These are phyloP conservation scores for Chlamydomonas reinhardtii DNA, from an alignment of 163 green algal species.

Conservation along the genomic window DNA sequence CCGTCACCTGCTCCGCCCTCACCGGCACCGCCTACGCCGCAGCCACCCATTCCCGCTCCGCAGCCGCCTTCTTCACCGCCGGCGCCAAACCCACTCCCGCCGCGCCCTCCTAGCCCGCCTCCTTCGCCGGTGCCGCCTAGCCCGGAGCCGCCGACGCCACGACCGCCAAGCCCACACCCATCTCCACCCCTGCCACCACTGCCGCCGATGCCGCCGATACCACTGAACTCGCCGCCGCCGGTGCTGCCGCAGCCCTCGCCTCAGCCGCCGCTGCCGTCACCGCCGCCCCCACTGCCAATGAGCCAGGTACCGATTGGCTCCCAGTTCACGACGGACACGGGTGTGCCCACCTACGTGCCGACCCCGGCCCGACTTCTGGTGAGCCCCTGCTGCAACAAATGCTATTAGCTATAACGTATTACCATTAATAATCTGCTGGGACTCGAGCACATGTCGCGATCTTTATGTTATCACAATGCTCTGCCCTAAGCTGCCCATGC, in stretches of 20 bases:
- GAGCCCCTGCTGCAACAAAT: not conserved
- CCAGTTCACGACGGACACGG: not conserved
- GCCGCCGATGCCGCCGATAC: not conserved
- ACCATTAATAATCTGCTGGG: too few species aligned
- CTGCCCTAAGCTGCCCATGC: too few species aligned
- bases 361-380: not conserved
- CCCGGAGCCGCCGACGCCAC: not conserved
- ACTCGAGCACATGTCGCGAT: too few species aligned
- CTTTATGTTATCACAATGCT: too few species aligned
- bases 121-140: not conserved
- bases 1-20: not conserved
- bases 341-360: not conserved
- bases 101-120: not conserved
- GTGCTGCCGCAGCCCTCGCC: too few species aligned
- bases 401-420: too few species aligned
- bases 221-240: not conserved
- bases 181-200: not conserved
- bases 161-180: not conserved
- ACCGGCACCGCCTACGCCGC: not conserved
- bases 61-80: not conserved
- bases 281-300: not conserved
- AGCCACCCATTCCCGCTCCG: not conserved
- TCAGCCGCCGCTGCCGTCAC: not conserved
- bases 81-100: not conserved
- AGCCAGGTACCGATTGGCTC: not conserved